These are phyloP conservation scores for Papiliotrema laurentii DNA, from an alignment of 1,284 basidiomycete genomes.

Conservation along the genomic window DNA sequence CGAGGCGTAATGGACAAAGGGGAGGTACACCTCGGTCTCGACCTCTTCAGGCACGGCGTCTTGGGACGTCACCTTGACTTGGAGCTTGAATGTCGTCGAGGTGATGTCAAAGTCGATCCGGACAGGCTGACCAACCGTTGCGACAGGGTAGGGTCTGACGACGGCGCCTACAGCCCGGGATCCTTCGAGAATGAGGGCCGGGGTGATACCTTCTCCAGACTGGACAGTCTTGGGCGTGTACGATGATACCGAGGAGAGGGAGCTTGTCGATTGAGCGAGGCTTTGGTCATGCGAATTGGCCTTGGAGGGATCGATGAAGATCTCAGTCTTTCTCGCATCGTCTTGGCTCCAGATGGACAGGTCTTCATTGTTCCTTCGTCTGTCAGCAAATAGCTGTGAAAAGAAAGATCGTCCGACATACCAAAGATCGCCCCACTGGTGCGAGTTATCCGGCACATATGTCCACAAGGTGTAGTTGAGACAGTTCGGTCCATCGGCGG, in stretches of 20 bases:
- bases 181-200: slow-evolving; percentile 72
- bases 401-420: slow-evolving; percentile 10
- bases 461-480: slow-evolving; percentile 89
- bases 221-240: slow-evolving; percentile 38
- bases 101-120: slow-evolving; percentile 72
- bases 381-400: background rate
- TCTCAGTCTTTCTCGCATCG: slow-evolving; percentile 50
- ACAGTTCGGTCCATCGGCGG: slow-evolving; percentile 73
- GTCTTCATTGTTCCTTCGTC: slow-evolving; percentile 78
- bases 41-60: slow-evolving; percentile 45
- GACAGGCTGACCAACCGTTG: slow-evolving; percentile 62
- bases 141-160: slow-evolving; percentile 71
- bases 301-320: slow-evolving; percentile 1
- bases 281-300: slow-evolving; percentile 1
- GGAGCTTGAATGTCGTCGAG: slow-evolving; percentile 64
- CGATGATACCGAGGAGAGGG: background rate
- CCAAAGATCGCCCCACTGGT: slow-evolving; percentile 90
- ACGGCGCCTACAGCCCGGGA: slow-evolving; percentile 77
- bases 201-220: slow-evolving; percentile 45
- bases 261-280: slow-evolving; percentile 16
- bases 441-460: slow-evolving; percentile 68
- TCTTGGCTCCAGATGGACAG: slow-evolving; percentile 81
- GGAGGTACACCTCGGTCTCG: slow-evolving; percentile 80
- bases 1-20: slow-evolving; percentile 79
- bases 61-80: slow-evolving; percentile 58